Evolutionary conservation across 768 basidiomycete genomes (phyloP), one percentile per base, ranked within the genome.

Genomic region (Cyclocybe aegerita): DNA sequence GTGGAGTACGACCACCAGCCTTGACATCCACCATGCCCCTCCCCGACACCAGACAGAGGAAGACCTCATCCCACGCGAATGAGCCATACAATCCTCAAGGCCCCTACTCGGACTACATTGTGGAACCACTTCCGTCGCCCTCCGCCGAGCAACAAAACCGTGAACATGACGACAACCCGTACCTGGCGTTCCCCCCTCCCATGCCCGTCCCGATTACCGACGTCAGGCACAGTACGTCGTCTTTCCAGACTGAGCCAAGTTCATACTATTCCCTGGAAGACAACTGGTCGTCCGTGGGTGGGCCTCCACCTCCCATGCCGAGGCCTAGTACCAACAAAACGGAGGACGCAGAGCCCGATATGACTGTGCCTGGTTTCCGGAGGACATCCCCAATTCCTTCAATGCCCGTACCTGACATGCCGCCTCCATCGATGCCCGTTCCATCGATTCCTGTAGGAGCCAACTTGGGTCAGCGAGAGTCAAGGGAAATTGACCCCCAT

Each of bases 261-360:
- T 56, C 58, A 2, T 60, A 60, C 37, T 60, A 60, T 42, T 54
- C 58, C 12, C 55, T 48, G 30, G 58, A 60, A 9, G 58, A 60
- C 10, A 52, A 54, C 7, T 32, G 12, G 38, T 46, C 55, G 31
- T 35, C 49, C 11, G 44, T 33, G n/a, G 55, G 44, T 11, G 48
- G 23, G 49, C 50, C 52, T 14, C 45, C 52, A 38, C 56, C 56
- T 16, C 51, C 46, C 3, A 56, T 56, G 55, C 55, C 55, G 14
- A 44, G 46, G 14, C 51, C 38, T 12, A 48, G 32, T 14, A 34
- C 38, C 32, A 48, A 17, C 33, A 32, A 29, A 30, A 50, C 12
- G 16, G 40, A 34, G 6, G 30, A 39, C 15, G 14, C 11, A n/a
- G 48, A 34, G 32, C 12, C 8, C 32, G 32, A 39, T 60, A 60